Conservation (phyloP, 176 grass and related monocot species). For the Oryza meridionalis region DNA sequence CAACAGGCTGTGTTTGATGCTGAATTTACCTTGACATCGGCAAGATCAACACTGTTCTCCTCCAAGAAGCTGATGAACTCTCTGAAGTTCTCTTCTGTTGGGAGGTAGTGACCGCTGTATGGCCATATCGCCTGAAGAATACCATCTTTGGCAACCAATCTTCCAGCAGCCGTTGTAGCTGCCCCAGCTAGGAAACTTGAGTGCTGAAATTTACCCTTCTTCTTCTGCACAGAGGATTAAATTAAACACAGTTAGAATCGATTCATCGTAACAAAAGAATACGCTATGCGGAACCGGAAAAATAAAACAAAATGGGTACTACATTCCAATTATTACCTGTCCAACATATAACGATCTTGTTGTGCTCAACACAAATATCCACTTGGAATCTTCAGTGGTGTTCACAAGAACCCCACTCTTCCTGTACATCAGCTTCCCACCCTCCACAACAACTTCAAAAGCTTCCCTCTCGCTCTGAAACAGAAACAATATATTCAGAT, state of each 20-base stretch:
- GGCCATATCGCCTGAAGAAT: slow-evolving; percentile 93
- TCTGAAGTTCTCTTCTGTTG: slow-evolving; percentile 88
- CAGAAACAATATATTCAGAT: neutral
- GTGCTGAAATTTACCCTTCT: slow-evolving; percentile 95
- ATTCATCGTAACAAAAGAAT: slow-evolving; percentile 10
- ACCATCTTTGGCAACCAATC: slow-evolving; percentile 79
- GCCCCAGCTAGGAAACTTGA: slow-evolving; percentile 91
- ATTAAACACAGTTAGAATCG: slow-evolving; percentile 21
- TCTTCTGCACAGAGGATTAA: slow-evolving; percentile 66
- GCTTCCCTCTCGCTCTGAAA: slow-evolving; percentile 65
- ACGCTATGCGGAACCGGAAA: neutral
- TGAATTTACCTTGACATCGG: slow-evolving; percentile 82
- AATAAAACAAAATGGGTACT: neutral
- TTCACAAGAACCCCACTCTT: slow-evolving; percentile 47
- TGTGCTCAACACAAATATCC: slow-evolving; percentile 98
- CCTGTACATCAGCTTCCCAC: slow-evolving; percentile 71
- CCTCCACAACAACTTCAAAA: slow-evolving; percentile 74
- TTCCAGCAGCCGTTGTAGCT: slow-evolving; percentile 83
- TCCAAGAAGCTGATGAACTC: slow-evolving; percentile 92
- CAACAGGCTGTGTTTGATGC: neutral
- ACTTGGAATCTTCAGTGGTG: slow-evolving; percentile 80
- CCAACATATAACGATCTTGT: slow-evolving; percentile 74
- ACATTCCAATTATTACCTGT: slow-evolving; percentile 50
- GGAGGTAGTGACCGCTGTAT: slow-evolving; percentile 97
- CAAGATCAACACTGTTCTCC: slow-evolving; percentile 83